These are phyloP conservation scores for Myriangium duriaei DNA, from an alignment of 2,329 filamentous ascomycete species.

Conservation along the genomic window DNA sequence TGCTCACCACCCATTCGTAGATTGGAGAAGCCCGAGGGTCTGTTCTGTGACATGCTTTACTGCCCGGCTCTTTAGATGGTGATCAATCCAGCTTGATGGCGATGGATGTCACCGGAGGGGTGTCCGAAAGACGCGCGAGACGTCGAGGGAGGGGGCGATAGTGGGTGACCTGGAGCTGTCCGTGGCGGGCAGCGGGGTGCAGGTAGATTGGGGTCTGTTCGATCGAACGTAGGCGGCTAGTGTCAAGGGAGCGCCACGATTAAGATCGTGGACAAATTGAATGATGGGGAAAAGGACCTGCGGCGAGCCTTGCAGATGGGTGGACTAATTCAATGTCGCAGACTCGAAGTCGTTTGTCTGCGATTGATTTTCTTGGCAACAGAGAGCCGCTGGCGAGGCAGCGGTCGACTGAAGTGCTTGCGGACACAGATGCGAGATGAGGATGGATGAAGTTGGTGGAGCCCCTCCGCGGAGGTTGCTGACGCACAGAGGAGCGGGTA, in stretches of 20 bases:
- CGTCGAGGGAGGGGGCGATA: neutral
- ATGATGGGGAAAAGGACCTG: too few relatives aligned
- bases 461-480: neutral
- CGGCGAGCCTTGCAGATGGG: too few relatives aligned
- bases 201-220: too few relatives aligned
- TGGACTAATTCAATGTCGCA: too few relatives aligned
- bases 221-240: neutral
- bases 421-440: neutral
- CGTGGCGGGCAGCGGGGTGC: constrained; percentile 1
- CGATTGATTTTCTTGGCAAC: too few relatives aligned
- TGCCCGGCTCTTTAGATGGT: neutral
- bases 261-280: too few relatives aligned
- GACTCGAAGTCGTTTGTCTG: too few relatives aligned
- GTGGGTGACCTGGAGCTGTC: neutral
- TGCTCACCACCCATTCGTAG: constrained; percentile 94
- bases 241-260: too few relatives aligned
- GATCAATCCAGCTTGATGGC: constrained; percentile 9
- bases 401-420: neutral
- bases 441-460: neutral
- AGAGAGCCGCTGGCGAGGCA: too few relatives aligned
- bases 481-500: neutral
- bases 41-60: constrained; percentile 69
- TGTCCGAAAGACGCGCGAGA: neutral
- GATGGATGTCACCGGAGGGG: neutral
- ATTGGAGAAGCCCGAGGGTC: constrained; percentile 75